Evolutionary conservation across 352 stramenopile genomes (phyloP), one percentile per base, ranked within the genome.

Genomic region (Blastocystis sp.): DNA sequence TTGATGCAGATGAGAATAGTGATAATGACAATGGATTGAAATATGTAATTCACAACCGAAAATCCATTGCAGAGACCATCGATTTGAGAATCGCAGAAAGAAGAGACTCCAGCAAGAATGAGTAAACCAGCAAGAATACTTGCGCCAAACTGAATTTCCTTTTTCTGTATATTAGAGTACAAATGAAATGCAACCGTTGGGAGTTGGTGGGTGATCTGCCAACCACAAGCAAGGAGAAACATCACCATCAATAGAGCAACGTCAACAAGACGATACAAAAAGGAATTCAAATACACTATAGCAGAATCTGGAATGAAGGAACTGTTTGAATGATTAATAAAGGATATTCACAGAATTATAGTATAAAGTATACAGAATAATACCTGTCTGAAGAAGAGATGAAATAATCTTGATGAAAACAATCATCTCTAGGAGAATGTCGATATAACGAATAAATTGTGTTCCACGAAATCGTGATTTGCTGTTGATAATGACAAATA

Each of bases 191-290:
- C 19, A 9, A 83, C 71, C 14, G 51, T 59, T 19, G 65, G 16
- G 21, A 83, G 71, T n/a, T 66, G 71, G 29, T 83, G 71, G 0
- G 71, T 66, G 71, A 83, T 83, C 71, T 83, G 71, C 71, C 71
- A 83, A 32, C 71, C 71, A 37, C 71, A 83, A 1, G 71, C 46
- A 19, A 83, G 49, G 16, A 83, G 27, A 37, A 83, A 83, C 16
- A 83, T 42, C 32, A 59, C 11, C 16, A 83, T 32, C 14, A 83
- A 56, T 4, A 83, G 51, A 5, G 58, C 12, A 11, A 37, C 46
- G 51, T 83, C 71, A 16, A 83, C 71, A 37, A 49, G 35, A 1
- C 46, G 52, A 42, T 27, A 66, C 5, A 83, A 14, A 27, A 83
- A 46, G 3, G 71, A 83, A 37, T 83, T 83, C 42, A 83, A 52